Conservation (phyloP, 352 stramenopile genomes). For the Phytophthora colocasiae region DNA sequence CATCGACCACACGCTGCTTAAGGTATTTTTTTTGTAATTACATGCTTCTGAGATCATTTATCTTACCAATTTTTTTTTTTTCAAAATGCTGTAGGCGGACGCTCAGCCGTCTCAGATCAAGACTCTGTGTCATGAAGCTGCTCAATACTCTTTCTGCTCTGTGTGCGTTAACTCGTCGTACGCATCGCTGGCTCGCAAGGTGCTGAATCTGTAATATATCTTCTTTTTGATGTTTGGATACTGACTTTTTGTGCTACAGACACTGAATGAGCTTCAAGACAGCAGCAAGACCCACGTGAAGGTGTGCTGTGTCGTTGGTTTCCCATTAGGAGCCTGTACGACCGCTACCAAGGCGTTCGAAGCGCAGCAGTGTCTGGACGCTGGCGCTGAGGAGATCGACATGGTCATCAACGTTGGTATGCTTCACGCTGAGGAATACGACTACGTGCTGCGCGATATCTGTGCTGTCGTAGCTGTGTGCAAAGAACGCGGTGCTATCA, state of each 20-base stretch:
- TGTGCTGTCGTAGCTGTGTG: conserved; percentile 72
- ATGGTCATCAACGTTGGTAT: conserved; percentile 88
- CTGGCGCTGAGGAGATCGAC: conserved; percentile 87
- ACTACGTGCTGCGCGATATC: conserved; percentile 83
- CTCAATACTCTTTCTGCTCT: conserved; percentile 71
- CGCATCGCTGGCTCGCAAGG: conserved; percentile 65
- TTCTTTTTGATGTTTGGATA: background rate
- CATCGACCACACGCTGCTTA: conserved; percentile 88
- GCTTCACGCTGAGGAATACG: conserved; percentile 66
- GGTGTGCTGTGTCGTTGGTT: conserved; percentile 86
- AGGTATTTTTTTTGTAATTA: conserved; percentile 35
- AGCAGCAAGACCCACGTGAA: conserved; percentile 60
- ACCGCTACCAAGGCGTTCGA: conserved; percentile 79
- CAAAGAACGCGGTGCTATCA: conserved; percentile 58
- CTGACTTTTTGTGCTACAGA: conserved; percentile 25
- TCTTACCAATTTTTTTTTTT: conserved; percentile 1
- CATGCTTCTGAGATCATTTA: no score
- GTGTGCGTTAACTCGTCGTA: conserved; percentile 88
- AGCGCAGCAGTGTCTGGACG: conserved; percentile 63
- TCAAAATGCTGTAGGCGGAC: conserved; percentile 46
- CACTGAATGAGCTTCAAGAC: conserved; percentile 52
- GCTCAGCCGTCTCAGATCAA: conserved; percentile 69
- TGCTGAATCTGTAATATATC: conserved; percentile 5
- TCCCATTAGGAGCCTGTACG: conserved; percentile 72
- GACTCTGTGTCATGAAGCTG: conserved; percentile 74